phyloP scores from a whole-genome alignment of 2,329 filamentous ascomycete genomes.

The Trichoderma sp. region DNA sequence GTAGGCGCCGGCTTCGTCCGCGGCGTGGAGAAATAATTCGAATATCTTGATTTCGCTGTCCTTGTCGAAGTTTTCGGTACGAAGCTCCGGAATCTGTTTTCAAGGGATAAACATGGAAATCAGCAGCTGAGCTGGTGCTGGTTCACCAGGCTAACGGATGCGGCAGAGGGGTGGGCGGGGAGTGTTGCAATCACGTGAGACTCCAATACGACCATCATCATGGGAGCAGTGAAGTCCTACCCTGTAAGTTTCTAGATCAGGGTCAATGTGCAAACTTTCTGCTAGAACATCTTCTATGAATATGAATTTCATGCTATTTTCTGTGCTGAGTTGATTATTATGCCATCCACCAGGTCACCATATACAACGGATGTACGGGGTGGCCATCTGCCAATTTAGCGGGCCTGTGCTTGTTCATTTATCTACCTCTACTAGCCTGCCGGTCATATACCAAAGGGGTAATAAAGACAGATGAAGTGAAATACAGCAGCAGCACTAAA shows the following conservation, averaged over 20 bases:
- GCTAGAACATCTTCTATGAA: not conserved
- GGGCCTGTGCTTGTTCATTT: not conserved
- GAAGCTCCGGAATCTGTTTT: not conserved
- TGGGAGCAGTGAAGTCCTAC: not conserved
- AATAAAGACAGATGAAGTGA: not conserved
- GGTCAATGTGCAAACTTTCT: not conserved
- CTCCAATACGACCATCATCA: not conserved
- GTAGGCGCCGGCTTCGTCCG: not conserved
- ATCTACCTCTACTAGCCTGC: not conserved
- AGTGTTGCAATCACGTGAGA: conserved; percentile 8
- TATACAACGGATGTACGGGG: not conserved
- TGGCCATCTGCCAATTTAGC: not conserved
- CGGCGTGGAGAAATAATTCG: not conserved
- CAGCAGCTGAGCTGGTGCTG: conserved; percentile 5
- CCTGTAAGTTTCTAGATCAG: not conserved
- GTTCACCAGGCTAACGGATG: conserved; percentile 10
- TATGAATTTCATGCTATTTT: not conserved
- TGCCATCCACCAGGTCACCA: not conserved
- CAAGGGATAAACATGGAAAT: not conserved
- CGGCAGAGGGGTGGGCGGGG: conserved; percentile 1
- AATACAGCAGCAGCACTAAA: not conserved
- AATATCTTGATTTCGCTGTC: not conserved
- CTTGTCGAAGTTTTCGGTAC: not conserved
- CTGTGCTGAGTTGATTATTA: not conserved
- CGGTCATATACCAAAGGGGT: not conserved